A percentile compares a stretch with the other conserved stretches of the same genome.
Evolutionary conservation across 768 basidiomycete species (phyloP).

Genomic region (Imleria badia): DNA sequence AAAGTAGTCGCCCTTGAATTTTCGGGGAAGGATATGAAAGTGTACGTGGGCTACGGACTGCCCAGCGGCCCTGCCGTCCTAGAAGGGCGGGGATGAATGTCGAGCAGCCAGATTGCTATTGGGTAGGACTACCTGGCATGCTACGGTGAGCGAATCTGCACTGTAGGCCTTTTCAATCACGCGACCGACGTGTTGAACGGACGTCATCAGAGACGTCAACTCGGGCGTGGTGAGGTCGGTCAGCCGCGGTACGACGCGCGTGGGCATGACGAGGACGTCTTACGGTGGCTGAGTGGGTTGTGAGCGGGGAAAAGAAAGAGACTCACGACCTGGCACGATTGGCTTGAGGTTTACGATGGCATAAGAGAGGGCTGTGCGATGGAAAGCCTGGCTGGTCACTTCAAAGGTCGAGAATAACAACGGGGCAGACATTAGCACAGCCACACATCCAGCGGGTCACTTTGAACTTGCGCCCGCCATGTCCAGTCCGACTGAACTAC

Average conservation of each 20-base stretch:
- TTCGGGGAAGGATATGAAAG: conserved; percentile 88
- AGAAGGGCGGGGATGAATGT: conserved; percentile 3
- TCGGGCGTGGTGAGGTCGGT: conserved; percentile 62
- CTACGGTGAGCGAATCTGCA: conserved; percentile 82
- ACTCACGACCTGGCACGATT: conserved; percentile 90
- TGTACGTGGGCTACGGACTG: conserved; percentile 82
- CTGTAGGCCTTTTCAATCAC: conserved; percentile 81
- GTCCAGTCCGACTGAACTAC: conserved; percentile 69
- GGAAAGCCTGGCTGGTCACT: conserved; percentile 75
- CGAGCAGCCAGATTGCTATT: not conserved
- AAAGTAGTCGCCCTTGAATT: conserved; percentile 65
- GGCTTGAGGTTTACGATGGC: conserved; percentile 96
- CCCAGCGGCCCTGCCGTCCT: conserved; percentile 89
- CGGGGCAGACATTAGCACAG: conserved; percentile 24
- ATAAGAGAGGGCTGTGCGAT: conserved; percentile 63
- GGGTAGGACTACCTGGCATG: conserved; percentile 68
- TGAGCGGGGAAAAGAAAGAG: not conserved
- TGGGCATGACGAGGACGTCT: conserved; percentile 67
- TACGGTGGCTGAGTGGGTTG: conserved; percentile 6
- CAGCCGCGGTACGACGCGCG: conserved; percentile 54
- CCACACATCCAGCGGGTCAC: conserved; percentile 11
- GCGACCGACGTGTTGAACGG: conserved; percentile 75
- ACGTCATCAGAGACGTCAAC: conserved; percentile 74
- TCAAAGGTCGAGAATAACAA: conserved; percentile 79
- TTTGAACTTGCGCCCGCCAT: conserved; percentile 28